Percentiles rank a stretch among this genome's conserved stretches.
These are phyloP conservation scores for Hanseniaspora lachancei DNA, from an alignment of 805 yeast species.

Conservation along the genomic window DNA sequence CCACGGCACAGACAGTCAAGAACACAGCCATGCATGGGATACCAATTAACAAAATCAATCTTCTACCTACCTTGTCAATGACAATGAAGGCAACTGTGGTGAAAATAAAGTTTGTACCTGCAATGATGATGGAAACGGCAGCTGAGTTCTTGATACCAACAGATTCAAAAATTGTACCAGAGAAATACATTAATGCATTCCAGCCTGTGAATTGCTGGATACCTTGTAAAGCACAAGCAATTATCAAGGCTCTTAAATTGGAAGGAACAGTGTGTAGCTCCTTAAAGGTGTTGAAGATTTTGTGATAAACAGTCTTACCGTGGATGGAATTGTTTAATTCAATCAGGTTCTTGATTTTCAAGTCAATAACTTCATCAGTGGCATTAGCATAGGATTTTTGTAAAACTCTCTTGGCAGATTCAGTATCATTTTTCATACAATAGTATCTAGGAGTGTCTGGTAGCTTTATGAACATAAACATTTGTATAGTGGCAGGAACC, in stretches of 20 bases:
- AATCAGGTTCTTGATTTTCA: conserved; percentile 52
- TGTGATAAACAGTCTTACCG: conserved; percentile 36
- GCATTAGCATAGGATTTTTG: conserved; percentile 50
- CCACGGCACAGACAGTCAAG: conserved; percentile 69
- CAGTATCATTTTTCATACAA: conserved; percentile 53
- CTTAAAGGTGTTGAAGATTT: conserved; percentile 47
- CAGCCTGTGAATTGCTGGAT: conserved; percentile 95
- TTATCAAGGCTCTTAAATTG: conserved; percentile 74
- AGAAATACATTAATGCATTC: conserved; percentile 90
- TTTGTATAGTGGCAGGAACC: conserved; percentile 73
- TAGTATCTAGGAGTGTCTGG: conserved; percentile 94
- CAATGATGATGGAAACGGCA: conserved; percentile 87
- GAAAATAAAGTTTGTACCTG: conserved; percentile 87
- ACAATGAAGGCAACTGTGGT: conserved; percentile 75
- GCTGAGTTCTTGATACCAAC: conserved; percentile 82
- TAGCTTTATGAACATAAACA: conserved; percentile 62
- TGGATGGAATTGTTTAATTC: conserved; percentile 28
- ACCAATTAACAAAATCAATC: conserved; percentile 64
- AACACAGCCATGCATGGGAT: conserved; percentile 75
- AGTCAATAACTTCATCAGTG: conserved; percentile 47
- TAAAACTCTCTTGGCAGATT: conserved; percentile 55
- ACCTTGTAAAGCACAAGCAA: conserved; percentile 89
- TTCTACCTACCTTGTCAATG: conserved; percentile 80
- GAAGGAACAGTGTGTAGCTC: conserved; percentile 57
- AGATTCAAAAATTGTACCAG: conserved; percentile 80